Base-by-base conservation (phyloP, 768 basidiomycete genomes). In the Amanita subjunquillea region DNA sequence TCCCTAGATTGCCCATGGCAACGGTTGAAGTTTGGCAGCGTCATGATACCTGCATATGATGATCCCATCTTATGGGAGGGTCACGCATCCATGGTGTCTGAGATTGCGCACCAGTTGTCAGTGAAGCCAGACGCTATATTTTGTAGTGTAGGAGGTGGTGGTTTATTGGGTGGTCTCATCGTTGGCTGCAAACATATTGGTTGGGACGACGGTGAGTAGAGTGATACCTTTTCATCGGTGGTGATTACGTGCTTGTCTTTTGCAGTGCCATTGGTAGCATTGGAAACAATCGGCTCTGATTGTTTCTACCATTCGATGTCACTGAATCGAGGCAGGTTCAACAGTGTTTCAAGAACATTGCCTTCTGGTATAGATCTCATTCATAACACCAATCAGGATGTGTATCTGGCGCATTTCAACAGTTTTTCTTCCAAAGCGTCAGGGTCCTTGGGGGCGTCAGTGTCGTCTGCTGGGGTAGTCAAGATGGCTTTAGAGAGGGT, bases 131-230 rank as follows among this genome's bases (percentile, higher is more conserved):
- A 82, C 54, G 85, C 84, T 0, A 80, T 90, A 40, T 80, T 89
- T 54, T 89, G 87, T 60, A 82, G 81, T 49, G 84, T 89, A 10
- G 88, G 88, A 36, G 87, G 87, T 0, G 87, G 75, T 0, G 86
- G 87, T 1, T 66, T 90, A 0, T 65, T 86, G 3, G 85, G 81
- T 8, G 88, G 88, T 0, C 66, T 88, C 43, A 78, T 87, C 32
- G 65, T 72, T 4, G 87, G 87, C n/a, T 87, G 85, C 58, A 71
- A 72, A 48, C 62, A 60, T 2, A 73, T 77, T 2, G 78, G 76
- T 17, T 91, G 88, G 87, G 79, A 83, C 37, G 74, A 82, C 42
- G 82, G 87, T 87, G 55, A 56, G 75, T 45, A 17, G 29, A 13
- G 15, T 29, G 55, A 46, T 25, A 41, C 29, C 45, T 50, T 48